A percentile compares a stretch with the other conserved stretches of the same genome.
These are phyloP conservation scores for Cercospora beticola DNA, from an alignment of 2,329 filamentous ascomycete genomes.

Conservation along the genomic window DNA sequence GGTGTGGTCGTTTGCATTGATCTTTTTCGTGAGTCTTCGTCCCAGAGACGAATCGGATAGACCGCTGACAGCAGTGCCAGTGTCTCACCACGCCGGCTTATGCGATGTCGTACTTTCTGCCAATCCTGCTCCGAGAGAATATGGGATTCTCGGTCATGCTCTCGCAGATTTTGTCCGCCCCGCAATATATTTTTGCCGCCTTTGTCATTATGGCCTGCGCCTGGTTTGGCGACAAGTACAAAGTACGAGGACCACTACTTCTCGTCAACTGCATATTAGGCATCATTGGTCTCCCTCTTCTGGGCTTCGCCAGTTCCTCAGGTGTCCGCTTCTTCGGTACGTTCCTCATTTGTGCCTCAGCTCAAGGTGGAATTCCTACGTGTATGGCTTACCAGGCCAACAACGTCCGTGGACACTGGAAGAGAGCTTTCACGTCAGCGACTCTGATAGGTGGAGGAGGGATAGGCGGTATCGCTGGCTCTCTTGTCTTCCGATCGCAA, in stretches of 20 bases:
- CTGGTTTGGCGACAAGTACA: slow-evolving; percentile 67
- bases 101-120: slow-evolving; percentile 74
- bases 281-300: slow-evolving; percentile 20
- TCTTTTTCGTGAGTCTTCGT: not conserved
- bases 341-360: slow-evolving; percentile 70
- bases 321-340: slow-evolving; percentile 69
- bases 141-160: slow-evolving; percentile 64
- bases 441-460: slow-evolving; percentile 19
- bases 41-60: not conserved
- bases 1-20: slow-evolving; percentile 5
- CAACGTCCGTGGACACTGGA: slow-evolving; percentile 56
- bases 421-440: slow-evolving; percentile 21
- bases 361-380: slow-evolving; percentile 71
- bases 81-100: slow-evolving; percentile 60
- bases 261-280: slow-evolving; percentile 70
- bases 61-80: slow-evolving; percentile 34
- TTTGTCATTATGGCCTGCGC: slow-evolving; percentile 60
- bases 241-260: slow-evolving; percentile 64
- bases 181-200: slow-evolving; percentile 65
- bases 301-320: slow-evolving; percentile 59
- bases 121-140: slow-evolving; percentile 65
- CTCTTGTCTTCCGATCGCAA: slow-evolving; percentile 22
- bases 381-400: slow-evolving; percentile 78
- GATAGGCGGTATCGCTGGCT: slow-evolving; percentile 19
- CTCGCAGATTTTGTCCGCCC: slow-evolving; percentile 70